These are phyloP conservation scores for Insectozyma bohioensis DNA, from an alignment of 1,139 yeast genomes.

Conservation along the genomic window DNA sequence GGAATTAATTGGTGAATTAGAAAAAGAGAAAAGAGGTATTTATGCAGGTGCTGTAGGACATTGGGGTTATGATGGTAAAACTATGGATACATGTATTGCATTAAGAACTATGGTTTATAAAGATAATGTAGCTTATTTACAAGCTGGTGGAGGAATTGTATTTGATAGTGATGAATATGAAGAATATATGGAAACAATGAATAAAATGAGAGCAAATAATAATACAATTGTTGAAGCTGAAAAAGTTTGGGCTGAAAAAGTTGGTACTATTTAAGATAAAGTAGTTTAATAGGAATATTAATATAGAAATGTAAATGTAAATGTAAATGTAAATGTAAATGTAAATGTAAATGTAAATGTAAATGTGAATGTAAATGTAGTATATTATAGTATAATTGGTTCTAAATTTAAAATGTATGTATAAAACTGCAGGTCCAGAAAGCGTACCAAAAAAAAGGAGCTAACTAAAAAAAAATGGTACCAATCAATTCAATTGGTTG, in stretches of 20 bases:
- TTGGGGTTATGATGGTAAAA: slow-evolving; percentile 91
- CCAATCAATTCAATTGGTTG: too few species aligned
- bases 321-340: too few species aligned
- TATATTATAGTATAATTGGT: too few species aligned
- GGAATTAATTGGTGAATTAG: slow-evolving; percentile 90
- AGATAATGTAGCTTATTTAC: slow-evolving; percentile 86
- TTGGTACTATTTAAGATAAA: too few species aligned
- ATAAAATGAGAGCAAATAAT: slow-evolving; percentile 93
- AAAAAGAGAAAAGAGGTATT: slow-evolving; percentile 89
- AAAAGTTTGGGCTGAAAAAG: slow-evolving; percentile 63
- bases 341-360: too few species aligned
- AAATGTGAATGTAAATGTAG: too few species aligned
- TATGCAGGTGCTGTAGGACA: slow-evolving; percentile 99
- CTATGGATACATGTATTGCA: slow-evolving; percentile 98
- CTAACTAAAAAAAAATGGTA: too few species aligned
- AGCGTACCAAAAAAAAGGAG: too few species aligned
- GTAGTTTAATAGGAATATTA: too few species aligned
- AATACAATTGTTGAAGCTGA: slow-evolving; percentile 90
- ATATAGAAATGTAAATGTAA: too few species aligned
- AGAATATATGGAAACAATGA: slow-evolving; percentile 94
- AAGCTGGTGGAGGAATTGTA: slow-evolving; percentile 99
- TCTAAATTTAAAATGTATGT: not conserved
- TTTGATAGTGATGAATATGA: slow-evolving; percentile 93
- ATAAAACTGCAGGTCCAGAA: not conserved
- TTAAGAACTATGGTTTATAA: slow-evolving; percentile 94